Evolutionary conservation across 2,329 filamentous ascomycete genomes (phyloP).

Genomic region (Microcyclospora pomicola): DNA sequence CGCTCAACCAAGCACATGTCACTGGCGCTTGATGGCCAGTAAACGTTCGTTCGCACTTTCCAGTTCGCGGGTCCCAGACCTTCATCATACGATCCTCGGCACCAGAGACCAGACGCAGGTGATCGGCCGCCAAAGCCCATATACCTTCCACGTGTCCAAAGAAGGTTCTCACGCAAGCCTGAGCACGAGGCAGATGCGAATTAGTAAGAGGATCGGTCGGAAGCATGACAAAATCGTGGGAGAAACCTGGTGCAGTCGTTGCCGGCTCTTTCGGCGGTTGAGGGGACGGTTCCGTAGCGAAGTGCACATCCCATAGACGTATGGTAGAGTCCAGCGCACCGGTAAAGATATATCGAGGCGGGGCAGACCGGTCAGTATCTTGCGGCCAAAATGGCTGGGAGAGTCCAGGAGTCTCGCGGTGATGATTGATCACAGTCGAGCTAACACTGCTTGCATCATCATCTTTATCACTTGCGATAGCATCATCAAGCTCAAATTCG

Average conservation of each 20-base stretch:
- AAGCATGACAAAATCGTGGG: slow-evolving; percentile 12
- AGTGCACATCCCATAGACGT: slow-evolving; percentile 71
- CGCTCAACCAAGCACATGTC: slow-evolving; percentile 82
- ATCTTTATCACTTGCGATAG: slow-evolving; percentile 41
- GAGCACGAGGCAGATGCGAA: slow-evolving; percentile 20
- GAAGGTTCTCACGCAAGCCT: slow-evolving; percentile 71
- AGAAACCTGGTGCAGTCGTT: slow-evolving; percentile 1
- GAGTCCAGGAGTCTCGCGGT: slow-evolving; percentile 4
- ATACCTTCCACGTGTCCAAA: slow-evolving; percentile 95
- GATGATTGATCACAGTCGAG: slow-evolving; percentile 12
- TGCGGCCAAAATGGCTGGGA: slow-evolving; percentile 42
- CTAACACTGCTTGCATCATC: slow-evolving; percentile 23
- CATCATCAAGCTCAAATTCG: slow-evolving; percentile 79
- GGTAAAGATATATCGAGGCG: slow-evolving; percentile 83
- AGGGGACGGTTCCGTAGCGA: slow-evolving; percentile 4
- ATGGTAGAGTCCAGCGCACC: slow-evolving; percentile 85
- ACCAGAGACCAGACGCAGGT: slow-evolving; percentile 72
- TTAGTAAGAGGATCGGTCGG: slow-evolving; percentile 22
- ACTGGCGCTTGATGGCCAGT: slow-evolving; percentile 83
- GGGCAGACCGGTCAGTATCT: slow-evolving; percentile 51
- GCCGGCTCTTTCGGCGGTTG: slow-evolving; percentile 5
- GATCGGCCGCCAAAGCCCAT: slow-evolving; percentile 84
- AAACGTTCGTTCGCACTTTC: slow-evolving; percentile 83
- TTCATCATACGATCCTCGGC: slow-evolving; percentile 93
- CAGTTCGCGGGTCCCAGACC: slow-evolving; percentile 83